These are phyloP conservation scores for Eremothecium sinecaudum DNA, from an alignment of 1,139 yeast species.

Conservation along the genomic window DNA sequence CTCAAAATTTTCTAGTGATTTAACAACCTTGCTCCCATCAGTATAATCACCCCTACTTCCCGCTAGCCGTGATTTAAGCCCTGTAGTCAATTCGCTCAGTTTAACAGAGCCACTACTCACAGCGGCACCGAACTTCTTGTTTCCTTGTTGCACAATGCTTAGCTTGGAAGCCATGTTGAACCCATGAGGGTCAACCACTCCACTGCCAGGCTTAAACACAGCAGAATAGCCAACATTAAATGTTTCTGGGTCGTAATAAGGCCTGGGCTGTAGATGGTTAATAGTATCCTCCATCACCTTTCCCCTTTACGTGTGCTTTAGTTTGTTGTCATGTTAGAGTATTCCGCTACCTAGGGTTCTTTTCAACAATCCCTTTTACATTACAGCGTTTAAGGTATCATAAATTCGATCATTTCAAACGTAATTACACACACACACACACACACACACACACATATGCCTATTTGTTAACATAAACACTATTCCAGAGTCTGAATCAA, in stretches of 20 bases:
- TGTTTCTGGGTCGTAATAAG: constrained; percentile 62
- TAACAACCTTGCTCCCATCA: constrained; percentile 8
- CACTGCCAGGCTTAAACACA: constrained; percentile 50
- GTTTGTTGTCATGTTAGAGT: no score
- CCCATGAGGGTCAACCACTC: constrained; percentile 38
- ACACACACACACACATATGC: no score
- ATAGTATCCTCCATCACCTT: constrained; percentile 11
- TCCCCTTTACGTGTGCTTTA: no score
- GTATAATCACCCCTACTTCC: constrained; percentile 2
- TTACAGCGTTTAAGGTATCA: not conserved
- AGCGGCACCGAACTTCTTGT: constrained; percentile 8
- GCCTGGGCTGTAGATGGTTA: constrained; percentile 37
- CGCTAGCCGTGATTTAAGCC: constrained; percentile 4
- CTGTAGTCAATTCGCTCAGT: constrained; percentile 9
- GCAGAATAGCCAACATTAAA: constrained; percentile 62
- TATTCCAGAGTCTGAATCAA: no score
- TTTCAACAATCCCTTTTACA: not conserved
- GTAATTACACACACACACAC: not conserved
- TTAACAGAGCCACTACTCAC: constrained; percentile 4
- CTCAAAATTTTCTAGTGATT: constrained; percentile 43
- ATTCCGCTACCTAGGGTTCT: no score
- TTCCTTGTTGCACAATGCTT: constrained; percentile 18
- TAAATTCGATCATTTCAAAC: constrained; percentile 1
- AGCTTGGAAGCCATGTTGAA: constrained; percentile 33
- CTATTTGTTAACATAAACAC: no score